These are phyloP conservation scores for Populus deltoides DNA, from an alignment of 345 rosid species.

Conservation along the genomic window DNA sequence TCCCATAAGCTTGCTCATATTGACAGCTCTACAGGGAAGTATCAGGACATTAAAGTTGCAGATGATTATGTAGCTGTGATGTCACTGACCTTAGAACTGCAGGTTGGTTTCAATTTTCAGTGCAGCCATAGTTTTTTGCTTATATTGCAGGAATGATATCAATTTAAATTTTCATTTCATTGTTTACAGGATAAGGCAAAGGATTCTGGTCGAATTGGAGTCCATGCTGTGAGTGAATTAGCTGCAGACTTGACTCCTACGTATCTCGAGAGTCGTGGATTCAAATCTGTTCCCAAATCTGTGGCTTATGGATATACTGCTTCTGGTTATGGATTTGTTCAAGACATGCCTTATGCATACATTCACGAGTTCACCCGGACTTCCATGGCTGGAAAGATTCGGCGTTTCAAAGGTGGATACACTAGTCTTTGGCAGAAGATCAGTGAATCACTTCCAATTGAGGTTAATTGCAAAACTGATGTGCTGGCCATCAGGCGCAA, in stretches of 20 bases:
- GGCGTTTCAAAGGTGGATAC: constrained; percentile 61
- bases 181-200: constrained; percentile 54
- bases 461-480: constrained; percentile 45
- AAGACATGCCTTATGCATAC: constrained; percentile 70
- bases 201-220: constrained; percentile 44
- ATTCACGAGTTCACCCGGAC: constrained; percentile 66
- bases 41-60: constrained; percentile 51
- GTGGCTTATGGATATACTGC: constrained; percentile 73
- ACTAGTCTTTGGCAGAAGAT: constrained; percentile 55
- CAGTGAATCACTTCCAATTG: constrained; percentile 38
- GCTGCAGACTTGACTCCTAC: constrained; percentile 56
- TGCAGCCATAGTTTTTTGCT: not conserved
- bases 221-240: constrained; percentile 55
- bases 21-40: constrained; percentile 48
- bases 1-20: constrained; percentile 61
- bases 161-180: not conserved
- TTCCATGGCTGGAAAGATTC: constrained; percentile 71
- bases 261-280: constrained; percentile 43
- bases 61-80: constrained; percentile 65
- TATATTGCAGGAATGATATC: not conserved
- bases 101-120: constrained; percentile 33
- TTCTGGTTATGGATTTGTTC: constrained; percentile 65
- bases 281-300: constrained; percentile 48
- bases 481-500: constrained; percentile 44
- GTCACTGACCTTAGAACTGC: constrained; percentile 55